phyloP scores from a whole-genome alignment of 805 yeast genomes.

The Clavispora vitiphila region DNA sequence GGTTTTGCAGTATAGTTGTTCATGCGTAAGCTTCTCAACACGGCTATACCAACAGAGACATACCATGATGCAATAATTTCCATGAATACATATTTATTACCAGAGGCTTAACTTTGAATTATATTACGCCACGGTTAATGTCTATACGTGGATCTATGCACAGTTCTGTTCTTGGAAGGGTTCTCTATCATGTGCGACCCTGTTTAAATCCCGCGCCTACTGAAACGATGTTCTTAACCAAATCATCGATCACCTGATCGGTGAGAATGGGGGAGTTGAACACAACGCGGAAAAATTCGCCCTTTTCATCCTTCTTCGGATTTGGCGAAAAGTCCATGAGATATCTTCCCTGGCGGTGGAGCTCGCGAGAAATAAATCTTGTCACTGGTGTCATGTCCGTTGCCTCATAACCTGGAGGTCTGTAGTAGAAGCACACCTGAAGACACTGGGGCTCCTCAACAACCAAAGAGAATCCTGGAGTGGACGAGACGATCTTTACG shows the following conservation, averaged over 20 bases:
- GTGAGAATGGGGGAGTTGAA: slow-evolving; percentile 63
- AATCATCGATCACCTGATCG: slow-evolving; percentile 30
- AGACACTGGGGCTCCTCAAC: slow-evolving; percentile 65
- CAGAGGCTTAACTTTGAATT: no score
- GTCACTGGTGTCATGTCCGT: slow-evolving; percentile 47
- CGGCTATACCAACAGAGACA: no score
- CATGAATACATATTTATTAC: no score
- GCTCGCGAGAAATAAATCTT: slow-evolving; percentile 52
- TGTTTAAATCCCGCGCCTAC: slow-evolving; percentile 17
- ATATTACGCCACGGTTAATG: not conserved
- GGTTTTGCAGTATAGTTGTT: no score
- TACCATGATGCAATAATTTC: no score
- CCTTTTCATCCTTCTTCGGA: slow-evolving; percentile 46
- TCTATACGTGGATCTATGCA: not conserved
- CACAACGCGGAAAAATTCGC: slow-evolving; percentile 83
- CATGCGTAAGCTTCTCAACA: no score
- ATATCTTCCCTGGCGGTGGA: slow-evolving; percentile 62
- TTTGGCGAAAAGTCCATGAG: slow-evolving; percentile 77
- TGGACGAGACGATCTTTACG: slow-evolving; percentile 35
- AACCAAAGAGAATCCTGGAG: slow-evolving; percentile 50
- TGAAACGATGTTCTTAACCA: slow-evolving; percentile 26
- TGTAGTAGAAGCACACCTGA: slow-evolving; percentile 78
- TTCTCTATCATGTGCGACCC: not conserved
- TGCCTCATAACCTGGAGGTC: slow-evolving; percentile 33
- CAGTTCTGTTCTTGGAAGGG: not conserved